Base-by-base conservation (phyloP, 768 basidiomycete species). In the Tylopilus sp. region DNA sequence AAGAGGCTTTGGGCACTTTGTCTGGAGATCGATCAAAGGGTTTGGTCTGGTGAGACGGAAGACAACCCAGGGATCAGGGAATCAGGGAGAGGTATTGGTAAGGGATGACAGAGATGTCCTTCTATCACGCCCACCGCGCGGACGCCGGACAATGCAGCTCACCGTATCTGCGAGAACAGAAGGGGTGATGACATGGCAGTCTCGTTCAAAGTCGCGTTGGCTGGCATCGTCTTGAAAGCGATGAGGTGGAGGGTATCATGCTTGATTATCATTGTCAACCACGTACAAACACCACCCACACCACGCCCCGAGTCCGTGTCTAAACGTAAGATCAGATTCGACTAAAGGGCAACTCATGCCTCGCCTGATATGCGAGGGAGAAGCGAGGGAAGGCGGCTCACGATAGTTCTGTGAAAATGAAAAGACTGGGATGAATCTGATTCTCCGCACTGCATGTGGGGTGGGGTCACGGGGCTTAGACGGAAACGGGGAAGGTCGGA, bases 391-490 rank as follows among this genome's bases (percentile, higher is more conserved):
- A 33, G 53, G 8, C 34, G n/a, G n/a, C n/a, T n/a, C n/a, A 42
- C 47, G 49, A 52, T 54, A 58, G 45, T 41, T 54, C 10, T 48
- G 54, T 54, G 61, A 58, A n/a, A 60, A 66, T 65, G 62, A 58
- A 22, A 19, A 19, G 45, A 33, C 31, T 47, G 28, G n/a, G n/a
- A 45, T 52, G 49, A 14, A 62, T 55, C 57, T 57, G 65, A 68
- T 67, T 56, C 68, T 66, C 63, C 58, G 53, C 66, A 50, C n/a
- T n/a, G n/a, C 59, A 45, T 57, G 63, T 56, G 68, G 66, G 63
- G 68, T 54, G 55, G 26, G 47, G 60, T 59, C 63, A 67, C 50
- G 62, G 49, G 59, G 51, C 0, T 30, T 51, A 14, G 47, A 33
- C 22, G 7, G 24, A 53, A 63, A 46, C 17, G 25, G 47, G 25